These are phyloP conservation scores for Thalassiosira exigua DNA, from an alignment of 352 stramenopile genomes.

Conservation along the genomic window DNA sequence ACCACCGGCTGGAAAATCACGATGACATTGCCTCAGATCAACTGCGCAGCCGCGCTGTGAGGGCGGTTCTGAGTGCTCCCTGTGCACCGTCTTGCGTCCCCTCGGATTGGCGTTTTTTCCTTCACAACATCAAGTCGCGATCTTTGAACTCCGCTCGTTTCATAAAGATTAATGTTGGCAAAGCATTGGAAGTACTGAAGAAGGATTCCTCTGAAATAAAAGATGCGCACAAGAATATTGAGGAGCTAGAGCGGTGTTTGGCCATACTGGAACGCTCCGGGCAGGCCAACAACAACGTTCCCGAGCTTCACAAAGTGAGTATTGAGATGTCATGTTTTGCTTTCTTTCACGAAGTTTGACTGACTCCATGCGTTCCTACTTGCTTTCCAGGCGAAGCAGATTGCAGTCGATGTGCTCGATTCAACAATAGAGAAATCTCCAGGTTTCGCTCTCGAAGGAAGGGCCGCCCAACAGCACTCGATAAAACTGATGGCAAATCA, in stretches of 20 bases:
- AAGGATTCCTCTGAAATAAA: conserved; percentile 18
- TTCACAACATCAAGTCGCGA: conserved; percentile 78
- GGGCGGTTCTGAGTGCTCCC: conserved; percentile 59
- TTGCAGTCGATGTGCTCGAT: conserved; percentile 65
- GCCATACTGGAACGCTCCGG: conserved; percentile 35
- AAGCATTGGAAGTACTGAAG: conserved; percentile 62
- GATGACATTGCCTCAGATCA: conserved; percentile 24
- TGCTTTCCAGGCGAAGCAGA: conserved; percentile 43
- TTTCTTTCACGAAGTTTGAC: no score
- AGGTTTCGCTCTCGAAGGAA: conserved; percentile 9
- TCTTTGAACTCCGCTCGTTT: conserved; percentile 30
- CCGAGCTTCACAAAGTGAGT: conserved; percentile 45
- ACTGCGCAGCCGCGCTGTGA: conserved; percentile 51
- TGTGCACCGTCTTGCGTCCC: conserved; percentile 58
- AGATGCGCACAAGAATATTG: conserved; percentile 26
- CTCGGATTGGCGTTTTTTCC: conserved; percentile 77
- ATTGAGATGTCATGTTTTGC: no score
- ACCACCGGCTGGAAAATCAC: conserved; percentile 53
- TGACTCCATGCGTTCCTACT: neutral
- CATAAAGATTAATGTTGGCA: conserved; percentile 65
- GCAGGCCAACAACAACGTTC: conserved; percentile 25
- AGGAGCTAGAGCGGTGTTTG: conserved; percentile 58
- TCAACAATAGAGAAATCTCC: conserved; percentile 59
- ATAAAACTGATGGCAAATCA: conserved; percentile 14
- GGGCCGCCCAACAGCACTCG: conserved; percentile 1